Percentiles rank a stretch among this genome's conserved stretches.
These are phyloP conservation scores for Marasmius fiardii DNA, from an alignment of 1,284 basidiomycete genomes.

Conservation along the genomic window DNA sequence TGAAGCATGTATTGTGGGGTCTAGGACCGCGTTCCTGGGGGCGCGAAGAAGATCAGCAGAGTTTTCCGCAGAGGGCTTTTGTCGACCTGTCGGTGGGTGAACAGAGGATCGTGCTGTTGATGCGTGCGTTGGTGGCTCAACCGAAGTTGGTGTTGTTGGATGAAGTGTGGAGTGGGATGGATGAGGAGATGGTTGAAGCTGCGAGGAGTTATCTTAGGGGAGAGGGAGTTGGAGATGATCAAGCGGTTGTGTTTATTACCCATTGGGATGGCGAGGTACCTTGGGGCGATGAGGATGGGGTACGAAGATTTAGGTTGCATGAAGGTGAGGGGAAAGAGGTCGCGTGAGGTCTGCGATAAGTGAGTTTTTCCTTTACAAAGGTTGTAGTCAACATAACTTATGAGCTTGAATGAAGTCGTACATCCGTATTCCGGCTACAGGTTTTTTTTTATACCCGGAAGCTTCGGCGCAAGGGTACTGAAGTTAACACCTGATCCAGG, in stretches of 20 bases:
- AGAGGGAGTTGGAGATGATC: conserved; percentile 49
- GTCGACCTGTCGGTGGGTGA: conserved; percentile 63
- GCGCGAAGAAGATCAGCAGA: background rate
- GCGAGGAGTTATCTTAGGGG: conserved; percentile 61
- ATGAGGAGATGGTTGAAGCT: conserved; percentile 66
- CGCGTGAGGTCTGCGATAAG: background rate
- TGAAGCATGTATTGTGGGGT: conserved; percentile 55
- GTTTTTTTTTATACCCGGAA: too few relatives aligned
- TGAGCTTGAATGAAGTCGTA: too few relatives aligned
- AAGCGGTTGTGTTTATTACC: conserved; percentile 81
- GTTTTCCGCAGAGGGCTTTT: conserved; percentile 51
- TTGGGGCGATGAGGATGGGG: conserved; percentile 55
- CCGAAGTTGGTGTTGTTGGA: conserved; percentile 79
- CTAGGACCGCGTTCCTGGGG: conserved; percentile 60
- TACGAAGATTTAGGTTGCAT: conserved; percentile 34
- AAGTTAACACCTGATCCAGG: too few relatives aligned
- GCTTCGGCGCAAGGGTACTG: too few relatives aligned
- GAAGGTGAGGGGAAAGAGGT: conserved; percentile 30
- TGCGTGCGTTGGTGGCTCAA: conserved; percentile 76
- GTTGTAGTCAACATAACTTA: too few relatives aligned
- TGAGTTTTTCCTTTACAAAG: too few relatives aligned
- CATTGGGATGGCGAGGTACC: conserved; percentile 91
- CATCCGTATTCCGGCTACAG: too few relatives aligned
- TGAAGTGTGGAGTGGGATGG: conserved; percentile 91
- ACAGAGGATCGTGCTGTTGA: conserved; percentile 77